A percentile compares a stretch with the other conserved stretches of the same genome.
Evolutionary conservation across 202 grass and related monocot species (phyloP).

Genomic region (Saccharum hybrid): DNA sequence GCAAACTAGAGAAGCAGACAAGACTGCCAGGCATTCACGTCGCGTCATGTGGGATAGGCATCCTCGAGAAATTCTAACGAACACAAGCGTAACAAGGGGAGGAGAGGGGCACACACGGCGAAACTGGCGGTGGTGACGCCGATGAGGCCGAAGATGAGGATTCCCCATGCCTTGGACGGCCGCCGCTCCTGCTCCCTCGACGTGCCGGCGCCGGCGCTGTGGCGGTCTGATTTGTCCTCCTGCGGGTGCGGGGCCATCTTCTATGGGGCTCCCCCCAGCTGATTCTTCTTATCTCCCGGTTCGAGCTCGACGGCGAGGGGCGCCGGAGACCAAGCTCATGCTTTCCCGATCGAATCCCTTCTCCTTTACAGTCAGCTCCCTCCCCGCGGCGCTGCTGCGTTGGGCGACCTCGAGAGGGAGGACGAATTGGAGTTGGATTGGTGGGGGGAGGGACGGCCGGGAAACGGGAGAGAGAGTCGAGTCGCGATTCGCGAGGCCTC

Average conservation of each 20-base stretch:
- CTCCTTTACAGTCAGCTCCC: not conserved
- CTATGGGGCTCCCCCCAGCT: not conserved
- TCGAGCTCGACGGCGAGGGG: conserved; percentile 41
- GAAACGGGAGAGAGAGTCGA: not conserved
- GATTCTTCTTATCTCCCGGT: conserved; percentile 46
- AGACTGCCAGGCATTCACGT: not conserved
- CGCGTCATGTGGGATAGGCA: not conserved
- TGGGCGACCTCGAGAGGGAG: conserved; percentile 12
- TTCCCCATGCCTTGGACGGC: conserved; percentile 74
- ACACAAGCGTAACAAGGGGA: not conserved
- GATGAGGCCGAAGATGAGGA: conserved; percentile 81
- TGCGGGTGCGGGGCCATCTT: conserved; percentile 50
- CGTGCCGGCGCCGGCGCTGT: conserved; percentile 36
- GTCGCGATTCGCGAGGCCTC: not conserved
- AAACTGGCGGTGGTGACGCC: conserved; percentile 77
- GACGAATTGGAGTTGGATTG: conserved; percentile 49
- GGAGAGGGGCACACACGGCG: conserved; percentile 43
- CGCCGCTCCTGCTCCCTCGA: conserved; percentile 44
- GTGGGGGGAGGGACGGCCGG: conserved; percentile 3
- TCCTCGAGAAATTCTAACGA: not conserved
- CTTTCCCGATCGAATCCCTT: conserved; percentile 43
- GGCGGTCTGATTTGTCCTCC: conserved; percentile 43
- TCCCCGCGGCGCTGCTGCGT: conserved; percentile 5
- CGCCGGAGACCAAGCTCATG: conserved; percentile 58
- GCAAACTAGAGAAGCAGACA: conserved; percentile 11